These are phyloP conservation scores for Leucosporidium scottii DNA, from an alignment of 768 basidiomycete genomes.

Conservation along the genomic window DNA sequence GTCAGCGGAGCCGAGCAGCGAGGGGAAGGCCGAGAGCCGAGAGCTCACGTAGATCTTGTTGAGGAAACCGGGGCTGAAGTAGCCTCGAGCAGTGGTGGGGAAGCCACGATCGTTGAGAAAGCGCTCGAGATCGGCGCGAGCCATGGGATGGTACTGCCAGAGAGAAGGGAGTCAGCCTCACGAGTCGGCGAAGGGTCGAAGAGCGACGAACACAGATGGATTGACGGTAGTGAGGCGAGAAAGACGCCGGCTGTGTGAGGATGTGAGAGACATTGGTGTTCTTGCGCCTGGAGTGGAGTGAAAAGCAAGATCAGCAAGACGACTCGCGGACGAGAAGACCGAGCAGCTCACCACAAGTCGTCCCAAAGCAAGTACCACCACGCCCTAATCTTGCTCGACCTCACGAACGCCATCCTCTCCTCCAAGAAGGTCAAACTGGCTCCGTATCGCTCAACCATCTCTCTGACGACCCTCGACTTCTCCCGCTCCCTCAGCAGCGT, in stretches of 20 bases:
- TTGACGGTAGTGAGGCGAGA: constrained; percentile 63
- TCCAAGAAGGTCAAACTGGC: constrained; percentile 44
- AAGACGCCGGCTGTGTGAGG: constrained; percentile 51
- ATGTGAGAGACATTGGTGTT: constrained; percentile 56
- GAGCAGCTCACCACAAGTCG: constrained; percentile 40
- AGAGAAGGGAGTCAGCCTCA: background rate
- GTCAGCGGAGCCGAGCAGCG: background rate
- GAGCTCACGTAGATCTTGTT: constrained; percentile 61
- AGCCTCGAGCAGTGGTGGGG: constrained; percentile 47
- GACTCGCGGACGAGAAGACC: background rate
- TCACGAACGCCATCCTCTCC: constrained; percentile 52
- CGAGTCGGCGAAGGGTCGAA: background rate
- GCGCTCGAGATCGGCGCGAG: constrained; percentile 56
- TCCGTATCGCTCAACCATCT: too few relatives aligned
- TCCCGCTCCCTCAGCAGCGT: constrained; percentile 47
- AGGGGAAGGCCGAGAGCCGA: background rate
- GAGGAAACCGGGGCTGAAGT: constrained; percentile 47
- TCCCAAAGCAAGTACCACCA: constrained; percentile 80
- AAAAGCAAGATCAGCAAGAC: background rate
- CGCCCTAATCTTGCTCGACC: constrained; percentile 49
- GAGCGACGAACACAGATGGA: constrained; percentile 52
- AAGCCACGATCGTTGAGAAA: constrained; percentile 61
- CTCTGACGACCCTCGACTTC: constrained; percentile 18
- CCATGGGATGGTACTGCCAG: constrained; percentile 47
- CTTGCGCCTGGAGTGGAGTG: constrained; percentile 54